Percentiles rank a stretch among this genome's conserved stretches.
phyloP scores from a whole-genome alignment of 164 flowering plant species.

The Annona squamosa region DNA sequence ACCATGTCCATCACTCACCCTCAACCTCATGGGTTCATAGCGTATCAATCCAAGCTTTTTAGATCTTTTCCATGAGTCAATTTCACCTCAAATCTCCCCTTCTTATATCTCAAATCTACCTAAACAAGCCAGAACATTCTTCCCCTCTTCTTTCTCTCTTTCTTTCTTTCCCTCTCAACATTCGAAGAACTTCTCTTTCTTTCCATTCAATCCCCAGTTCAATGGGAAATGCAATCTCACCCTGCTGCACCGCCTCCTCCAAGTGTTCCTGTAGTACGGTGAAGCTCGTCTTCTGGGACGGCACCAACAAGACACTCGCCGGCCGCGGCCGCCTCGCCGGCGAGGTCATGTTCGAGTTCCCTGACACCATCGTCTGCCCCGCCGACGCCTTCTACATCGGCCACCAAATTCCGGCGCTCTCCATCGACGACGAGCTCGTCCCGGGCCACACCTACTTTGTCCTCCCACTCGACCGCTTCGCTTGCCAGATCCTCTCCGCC shows the following conservation, averaged over 20 bases:
- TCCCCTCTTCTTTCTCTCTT: neutral
- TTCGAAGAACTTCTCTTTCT: neutral
- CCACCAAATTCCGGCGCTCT: slow-evolving; percentile 51
- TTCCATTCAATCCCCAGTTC: neutral
- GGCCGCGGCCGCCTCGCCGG: slow-evolving; percentile 53
- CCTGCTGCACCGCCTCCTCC: slow-evolving; percentile 18
- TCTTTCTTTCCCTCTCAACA: neutral
- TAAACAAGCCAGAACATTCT: neutral
- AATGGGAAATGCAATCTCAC: slow-evolving; percentile 3
- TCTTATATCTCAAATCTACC: no score
- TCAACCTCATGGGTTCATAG: no score
- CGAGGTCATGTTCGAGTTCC: slow-evolving; percentile 80
- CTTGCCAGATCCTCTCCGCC: slow-evolving; percentile 36
- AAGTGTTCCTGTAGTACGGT: slow-evolving; percentile 10
- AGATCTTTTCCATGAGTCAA: neutral
- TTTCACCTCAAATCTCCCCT: neutral
- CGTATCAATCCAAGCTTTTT: no score
- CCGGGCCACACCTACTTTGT: slow-evolving; percentile 66
- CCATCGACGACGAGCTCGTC: slow-evolving; percentile 43
- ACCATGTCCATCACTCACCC: neutral
- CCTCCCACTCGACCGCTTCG: slow-evolving; percentile 61
- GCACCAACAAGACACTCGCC: slow-evolving; percentile 34
- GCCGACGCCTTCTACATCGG: slow-evolving; percentile 88
- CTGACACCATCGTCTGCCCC: slow-evolving; percentile 67
- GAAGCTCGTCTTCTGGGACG: slow-evolving; percentile 59